These are phyloP conservation scores for Aspergillus sp. DNA, from an alignment of 2,329 filamentous ascomycete species.

Conservation along the genomic window DNA sequence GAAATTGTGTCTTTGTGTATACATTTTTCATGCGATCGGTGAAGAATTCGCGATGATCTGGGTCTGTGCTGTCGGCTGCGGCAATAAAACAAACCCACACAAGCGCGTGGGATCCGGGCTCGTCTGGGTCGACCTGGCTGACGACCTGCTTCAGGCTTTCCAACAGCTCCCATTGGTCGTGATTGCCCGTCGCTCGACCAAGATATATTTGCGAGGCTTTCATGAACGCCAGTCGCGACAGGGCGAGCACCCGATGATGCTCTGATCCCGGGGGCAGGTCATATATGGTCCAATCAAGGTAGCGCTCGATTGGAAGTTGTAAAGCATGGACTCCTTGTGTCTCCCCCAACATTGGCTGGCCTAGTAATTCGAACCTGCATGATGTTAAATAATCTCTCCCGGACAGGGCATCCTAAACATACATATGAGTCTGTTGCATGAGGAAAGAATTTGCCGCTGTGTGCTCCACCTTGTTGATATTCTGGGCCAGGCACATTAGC, in stretches of 20 bases:
- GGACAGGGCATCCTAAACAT: neutral
- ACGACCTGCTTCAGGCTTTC: conserved; percentile 33
- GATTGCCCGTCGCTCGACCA: conserved; percentile 13
- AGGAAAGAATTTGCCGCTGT: conserved; percentile 11
- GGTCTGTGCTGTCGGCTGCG: conserved; percentile 36
- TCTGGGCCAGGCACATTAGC: conserved; percentile 12
- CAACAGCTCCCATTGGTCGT: conserved; percentile 18
- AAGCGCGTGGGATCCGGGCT: conserved; percentile 36
- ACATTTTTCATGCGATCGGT: conserved; percentile 25
- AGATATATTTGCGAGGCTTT: conserved; percentile 24
- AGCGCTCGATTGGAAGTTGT: conserved; percentile 3
- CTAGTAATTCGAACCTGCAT: conserved; percentile 15
- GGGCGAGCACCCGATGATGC: conserved; percentile 7
- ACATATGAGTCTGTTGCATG: conserved; percentile 19
- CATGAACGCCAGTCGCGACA: conserved; percentile 14
- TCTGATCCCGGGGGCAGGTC: conserved; percentile 11
- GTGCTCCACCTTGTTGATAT: conserved; percentile 2
- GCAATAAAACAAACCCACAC: conserved; percentile 45
- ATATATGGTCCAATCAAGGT: conserved; percentile 16
- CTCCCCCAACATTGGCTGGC: conserved; percentile 18
- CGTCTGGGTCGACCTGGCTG: conserved; percentile 21
- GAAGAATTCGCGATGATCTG: conserved; percentile 38
- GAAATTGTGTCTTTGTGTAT: conserved; percentile 34
- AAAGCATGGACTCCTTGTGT: conserved; percentile 11
- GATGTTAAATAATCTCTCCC: neutral